Evolutionary conservation across 352 stramenopile species (phyloP).

Genomic region (Pythium coloratum): DNA sequence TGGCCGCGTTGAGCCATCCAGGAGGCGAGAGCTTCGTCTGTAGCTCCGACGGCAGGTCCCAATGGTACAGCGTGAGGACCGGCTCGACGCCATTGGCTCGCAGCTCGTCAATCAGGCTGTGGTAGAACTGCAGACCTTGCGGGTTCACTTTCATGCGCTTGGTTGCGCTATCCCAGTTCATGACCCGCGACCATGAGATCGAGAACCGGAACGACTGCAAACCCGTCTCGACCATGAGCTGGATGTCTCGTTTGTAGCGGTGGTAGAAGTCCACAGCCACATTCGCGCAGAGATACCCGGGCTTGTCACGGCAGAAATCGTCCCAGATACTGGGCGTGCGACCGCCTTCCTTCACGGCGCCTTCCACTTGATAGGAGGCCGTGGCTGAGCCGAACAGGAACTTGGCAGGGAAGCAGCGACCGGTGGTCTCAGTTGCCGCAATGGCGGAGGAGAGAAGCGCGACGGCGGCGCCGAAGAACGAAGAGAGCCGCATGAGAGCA

Average conservation of each 20-base stretch:
- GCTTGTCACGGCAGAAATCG: conserved; percentile 77
- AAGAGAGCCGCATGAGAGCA: not conserved
- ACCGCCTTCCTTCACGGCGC: conserved; percentile 76
- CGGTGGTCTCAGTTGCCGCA: not conserved
- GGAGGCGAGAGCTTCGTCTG: conserved; percentile 71
- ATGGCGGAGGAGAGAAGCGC: not conserved
- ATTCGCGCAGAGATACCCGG: conserved; percentile 81
- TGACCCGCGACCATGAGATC: conserved; percentile 91
- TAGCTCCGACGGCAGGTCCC: conserved; percentile 91
- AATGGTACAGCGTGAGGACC: conserved; percentile 94
- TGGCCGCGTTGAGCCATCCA: conserved; percentile 70
- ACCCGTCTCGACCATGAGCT: conserved; percentile 89
- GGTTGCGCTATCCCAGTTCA: conserved; percentile 66
- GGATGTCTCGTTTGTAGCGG: conserved; percentile 86
- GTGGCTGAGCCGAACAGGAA: conserved; percentile 91
- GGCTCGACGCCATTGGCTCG: conserved; percentile 74
- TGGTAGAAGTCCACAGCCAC: conserved; percentile 94
- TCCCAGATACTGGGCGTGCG: conserved; percentile 92
- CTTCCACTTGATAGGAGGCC: conserved; percentile 93
- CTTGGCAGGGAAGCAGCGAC: conserved; percentile 50
- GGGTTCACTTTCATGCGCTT: conserved; percentile 70
- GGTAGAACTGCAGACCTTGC: conserved; percentile 91
- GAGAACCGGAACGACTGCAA: conserved; percentile 92
- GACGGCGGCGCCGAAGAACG: not conserved
- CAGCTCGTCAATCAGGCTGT: conserved; percentile 87